phyloP scores from a whole-genome alignment of 352 stramenopile species.

The Phytophthora foliorum region DNA sequence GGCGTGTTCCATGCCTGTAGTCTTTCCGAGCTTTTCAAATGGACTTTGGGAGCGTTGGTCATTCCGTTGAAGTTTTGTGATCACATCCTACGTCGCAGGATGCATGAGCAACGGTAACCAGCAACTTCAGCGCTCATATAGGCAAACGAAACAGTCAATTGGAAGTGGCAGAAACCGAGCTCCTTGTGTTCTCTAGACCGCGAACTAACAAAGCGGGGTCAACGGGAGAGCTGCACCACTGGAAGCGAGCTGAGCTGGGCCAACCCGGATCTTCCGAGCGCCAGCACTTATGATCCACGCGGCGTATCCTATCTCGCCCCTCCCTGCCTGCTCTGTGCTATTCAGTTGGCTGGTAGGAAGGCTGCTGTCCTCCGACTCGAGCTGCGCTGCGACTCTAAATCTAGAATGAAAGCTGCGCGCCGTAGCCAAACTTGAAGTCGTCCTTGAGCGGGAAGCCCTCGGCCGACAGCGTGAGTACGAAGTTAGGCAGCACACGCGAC shows the following conservation, averaged over 20 bases:
- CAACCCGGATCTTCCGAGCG: background rate
- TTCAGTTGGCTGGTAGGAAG: conserved; percentile 35
- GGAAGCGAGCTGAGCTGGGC: conserved; percentile 13
- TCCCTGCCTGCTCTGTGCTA: conserved; percentile 31
- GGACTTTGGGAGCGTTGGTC: conserved; percentile 18
- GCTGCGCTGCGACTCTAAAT: conserved; percentile 37
- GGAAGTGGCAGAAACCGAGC: conserved; percentile 37
- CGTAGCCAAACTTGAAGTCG: conserved; percentile 93
- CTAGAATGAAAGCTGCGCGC: conserved; percentile 91
- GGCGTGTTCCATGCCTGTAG: too few relatives aligned
- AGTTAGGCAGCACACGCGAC: conserved; percentile 88
- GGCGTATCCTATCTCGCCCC: conserved; percentile 23
- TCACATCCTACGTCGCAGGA: background rate
- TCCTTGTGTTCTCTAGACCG: conserved; percentile 39
- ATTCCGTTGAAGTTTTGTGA: conserved; percentile 14
- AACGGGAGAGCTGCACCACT: conserved; percentile 22
- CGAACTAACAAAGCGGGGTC: conserved; percentile 27
- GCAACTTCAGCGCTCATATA: conserved; percentile 5
- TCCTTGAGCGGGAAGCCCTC: conserved; percentile 89
- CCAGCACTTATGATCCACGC: conserved; percentile 3
- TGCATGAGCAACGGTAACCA: background rate
- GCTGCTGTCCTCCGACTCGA: conserved; percentile 36
- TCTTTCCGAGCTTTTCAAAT: too few relatives aligned
- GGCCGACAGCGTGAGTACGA: conserved; percentile 86
- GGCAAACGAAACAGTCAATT: conserved; percentile 41